These are phyloP conservation scores for Saturnispora galanensis DNA, from an alignment of 805 yeast genomes.

Conservation along the genomic window DNA sequence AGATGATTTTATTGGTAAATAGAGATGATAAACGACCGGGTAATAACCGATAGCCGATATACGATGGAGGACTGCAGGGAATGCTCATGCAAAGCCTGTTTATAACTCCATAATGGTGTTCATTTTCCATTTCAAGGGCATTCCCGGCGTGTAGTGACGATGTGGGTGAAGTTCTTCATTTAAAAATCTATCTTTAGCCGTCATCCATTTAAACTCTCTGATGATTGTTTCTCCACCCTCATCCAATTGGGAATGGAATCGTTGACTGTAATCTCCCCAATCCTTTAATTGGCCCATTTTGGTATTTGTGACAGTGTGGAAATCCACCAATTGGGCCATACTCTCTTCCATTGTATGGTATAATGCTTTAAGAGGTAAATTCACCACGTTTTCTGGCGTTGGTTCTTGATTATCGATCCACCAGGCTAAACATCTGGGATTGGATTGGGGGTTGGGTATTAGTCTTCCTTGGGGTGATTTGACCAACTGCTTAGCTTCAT, in stretches of 20 bases:
- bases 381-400: conserved; percentile 30
- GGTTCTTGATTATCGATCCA: conserved; percentile 25
- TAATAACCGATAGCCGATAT: neutral
- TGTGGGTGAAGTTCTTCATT: conserved; percentile 13
- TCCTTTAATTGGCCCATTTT: neutral
- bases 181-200: conserved; percentile 20
- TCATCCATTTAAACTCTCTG: conserved; percentile 23
- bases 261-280: conserved; percentile 17
- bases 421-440: conserved; percentile 25
- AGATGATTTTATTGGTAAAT: no score
- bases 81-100: neutral
- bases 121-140: conserved; percentile 24
- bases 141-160: conserved; percentile 1
- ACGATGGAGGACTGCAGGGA: neutral
- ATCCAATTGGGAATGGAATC: conserved; percentile 21
- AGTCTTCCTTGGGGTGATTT: neutral
- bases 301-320: neutral
- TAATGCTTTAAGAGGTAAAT: conserved; percentile 36
- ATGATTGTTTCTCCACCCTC: conserved; percentile 19
- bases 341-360: conserved; percentile 35
- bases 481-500: conserved; percentile 11
- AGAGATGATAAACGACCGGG: no score
- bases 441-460: neutral
- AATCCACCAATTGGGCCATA: conserved; percentile 1
- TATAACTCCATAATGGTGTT: conserved; percentile 12